Evolutionary conservation across 768 basidiomycete genomes (phyloP).

Genomic region (Galerina sulciceps): DNA sequence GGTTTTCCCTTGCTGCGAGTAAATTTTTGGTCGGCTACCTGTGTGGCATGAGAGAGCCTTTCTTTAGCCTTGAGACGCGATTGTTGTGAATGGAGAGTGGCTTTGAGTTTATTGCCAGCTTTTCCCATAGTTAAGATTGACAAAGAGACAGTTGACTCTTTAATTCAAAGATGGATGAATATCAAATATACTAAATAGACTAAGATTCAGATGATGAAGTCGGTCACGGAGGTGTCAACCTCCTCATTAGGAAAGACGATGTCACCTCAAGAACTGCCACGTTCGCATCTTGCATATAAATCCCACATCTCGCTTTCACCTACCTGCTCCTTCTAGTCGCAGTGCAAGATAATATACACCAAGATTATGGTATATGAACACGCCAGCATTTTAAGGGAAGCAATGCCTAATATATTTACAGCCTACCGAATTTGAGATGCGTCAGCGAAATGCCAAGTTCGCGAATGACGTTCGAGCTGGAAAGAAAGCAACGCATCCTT

Average conservation of each 20-base stretch:
- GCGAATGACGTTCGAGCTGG: slow-evolving; percentile 72
- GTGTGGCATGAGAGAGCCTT: slow-evolving; percentile 54
- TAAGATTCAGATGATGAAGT: too few species aligned
- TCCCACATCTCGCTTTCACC: slow-evolving; percentile 9
- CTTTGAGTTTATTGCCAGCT: slow-evolving; percentile 63
- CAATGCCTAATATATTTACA: slow-evolving; percentile 27
- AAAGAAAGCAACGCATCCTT: slow-evolving; percentile 75
- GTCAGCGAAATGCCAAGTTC: slow-evolving; percentile 81
- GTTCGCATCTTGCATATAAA: slow-evolving; percentile 23
- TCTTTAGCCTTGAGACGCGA: slow-evolving; percentile 65
- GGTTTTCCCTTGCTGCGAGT: slow-evolving; percentile 33
- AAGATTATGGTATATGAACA: background rate
- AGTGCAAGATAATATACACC: background rate
- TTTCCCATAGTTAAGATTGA: slow-evolving; percentile 39
- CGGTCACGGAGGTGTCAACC: background rate
- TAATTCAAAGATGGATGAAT: background rate
- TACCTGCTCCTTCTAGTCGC: slow-evolving; percentile 13
- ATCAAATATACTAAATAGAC: too few species aligned
- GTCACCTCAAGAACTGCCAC: slow-evolving; percentile 25
- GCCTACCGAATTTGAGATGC: slow-evolving; percentile 86
- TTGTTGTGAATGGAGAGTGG: slow-evolving; percentile 72
- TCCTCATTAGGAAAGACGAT: slow-evolving; percentile 16
- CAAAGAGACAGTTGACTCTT: background rate
- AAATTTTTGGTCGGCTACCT: slow-evolving; percentile 51
- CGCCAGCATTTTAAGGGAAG: too few species aligned